Evolutionary conservation across 1,284 basidiomycete genomes (phyloP), one percentile per base, ranked within the genome.

Genomic region (Mycosarcoma maydis): DNA sequence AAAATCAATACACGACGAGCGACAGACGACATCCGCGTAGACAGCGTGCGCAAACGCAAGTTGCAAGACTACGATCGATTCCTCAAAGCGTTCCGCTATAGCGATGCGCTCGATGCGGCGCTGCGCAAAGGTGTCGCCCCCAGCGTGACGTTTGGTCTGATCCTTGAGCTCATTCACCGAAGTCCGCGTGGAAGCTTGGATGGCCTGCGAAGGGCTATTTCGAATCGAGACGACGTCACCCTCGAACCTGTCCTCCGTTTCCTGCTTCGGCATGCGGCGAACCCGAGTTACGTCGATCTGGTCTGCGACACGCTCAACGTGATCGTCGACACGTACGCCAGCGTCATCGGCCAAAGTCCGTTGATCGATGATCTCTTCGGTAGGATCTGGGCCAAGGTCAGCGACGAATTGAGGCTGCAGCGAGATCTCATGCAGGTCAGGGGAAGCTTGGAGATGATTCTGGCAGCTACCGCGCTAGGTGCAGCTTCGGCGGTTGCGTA

Each of bases 11-110:
- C 37, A 5, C 27, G 52, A 16, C 36, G 40, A 7, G 46, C 57
- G 6, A 61, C 50, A 84, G 43, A 87, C 83, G 82, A 78, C 41
- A 85, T 26, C 69, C 85, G 9, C 85, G 83, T 52, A 6, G 76
- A 93, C 83, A 88, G 86, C 45, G 87, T 88, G 76, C 86, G 91
- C 36, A 87, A 86, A 72, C 89, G 88, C 74, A 87, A 89, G 54
- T 83, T 98, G 46, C 89, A 88, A 80, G 90, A 92, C 58, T 97
- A 97, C 83, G 96, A 99, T 82, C 87, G 88, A 71, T 85, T 92
- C 59, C 85, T 99, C 55, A 98, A 98, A 83, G 86, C 85, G 27
- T 99, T 98, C 87, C 92, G 93, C 77, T 98, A 99, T 82, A 89
- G 90, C 16, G 94, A 94, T 43, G 96, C 96, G 1, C 84, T 99